Conservation (phyloP, 2,329 filamentous ascomycete genomes). For the Colletotrichum chlorophyti region DNA sequence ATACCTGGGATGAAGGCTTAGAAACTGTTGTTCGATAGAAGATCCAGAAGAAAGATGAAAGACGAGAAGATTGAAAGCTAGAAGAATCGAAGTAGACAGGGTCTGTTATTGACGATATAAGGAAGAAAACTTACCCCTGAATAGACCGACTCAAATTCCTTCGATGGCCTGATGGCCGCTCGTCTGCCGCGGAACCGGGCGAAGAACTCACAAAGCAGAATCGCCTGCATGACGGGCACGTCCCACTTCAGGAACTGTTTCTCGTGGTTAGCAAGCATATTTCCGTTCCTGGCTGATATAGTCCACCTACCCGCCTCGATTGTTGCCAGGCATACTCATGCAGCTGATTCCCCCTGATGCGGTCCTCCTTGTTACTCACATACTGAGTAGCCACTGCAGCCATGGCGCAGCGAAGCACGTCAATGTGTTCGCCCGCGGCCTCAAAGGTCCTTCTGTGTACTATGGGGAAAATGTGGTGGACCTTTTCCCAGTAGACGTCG, state of each 20-base stretch:
- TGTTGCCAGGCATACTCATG: constrained; percentile 59
- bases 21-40: constrained; percentile 27
- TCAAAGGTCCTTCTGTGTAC: constrained; percentile 56
- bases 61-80: constrained; percentile 35
- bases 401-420: constrained; percentile 60
- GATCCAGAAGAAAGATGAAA: constrained; percentile 36
- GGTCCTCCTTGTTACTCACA: constrained; percentile 54
- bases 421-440: constrained; percentile 44
- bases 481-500: constrained; percentile 59
- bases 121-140: constrained; percentile 54
- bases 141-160: constrained; percentile 57
- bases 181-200: constrained; percentile 60
- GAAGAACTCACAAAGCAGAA: constrained; percentile 62
- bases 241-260: constrained; percentile 55
- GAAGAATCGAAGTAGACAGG: constrained; percentile 40
- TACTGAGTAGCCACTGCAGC: constrained; percentile 63
- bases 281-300: neutral
- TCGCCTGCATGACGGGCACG: constrained; percentile 58
- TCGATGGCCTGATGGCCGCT: constrained; percentile 53
- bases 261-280: neutral
- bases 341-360: constrained; percentile 55
- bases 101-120: constrained; percentile 32
- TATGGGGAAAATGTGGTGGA: constrained; percentile 56
- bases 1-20: constrained; percentile 47
- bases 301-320: constrained; percentile 54